Percentiles rank a stretch among this genome's conserved stretches.
Conservation (phyloP, 352 stramenopile genomes). For the Elongisporangium prolatum region DNA sequence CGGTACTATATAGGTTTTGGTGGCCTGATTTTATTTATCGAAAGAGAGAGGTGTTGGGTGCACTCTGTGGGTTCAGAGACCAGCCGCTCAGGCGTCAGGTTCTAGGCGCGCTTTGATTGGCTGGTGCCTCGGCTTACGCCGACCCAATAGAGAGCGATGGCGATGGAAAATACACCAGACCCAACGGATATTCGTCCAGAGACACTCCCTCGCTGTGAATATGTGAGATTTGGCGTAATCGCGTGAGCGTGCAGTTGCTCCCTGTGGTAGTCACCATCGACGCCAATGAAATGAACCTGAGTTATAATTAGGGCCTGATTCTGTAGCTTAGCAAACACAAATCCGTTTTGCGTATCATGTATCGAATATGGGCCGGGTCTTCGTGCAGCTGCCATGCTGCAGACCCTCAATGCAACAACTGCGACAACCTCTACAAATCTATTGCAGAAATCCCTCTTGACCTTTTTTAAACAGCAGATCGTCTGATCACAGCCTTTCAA, state of each 20-base stretch:
- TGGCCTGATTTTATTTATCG: not conserved
- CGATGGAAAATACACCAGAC: not conserved
- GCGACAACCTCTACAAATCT: constrained; percentile 2
- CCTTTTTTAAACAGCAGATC: not conserved
- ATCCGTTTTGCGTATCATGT: not conserved
- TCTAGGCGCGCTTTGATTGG: not conserved
- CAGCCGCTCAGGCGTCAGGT: not conserved
- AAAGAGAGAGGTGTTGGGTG: not conserved
- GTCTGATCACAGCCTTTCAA: not conserved
- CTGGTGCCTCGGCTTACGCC: not conserved
- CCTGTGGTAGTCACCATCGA: not conserved
- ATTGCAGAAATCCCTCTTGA: not conserved
- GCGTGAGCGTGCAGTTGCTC: not conserved
- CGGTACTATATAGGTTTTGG: not conserved
- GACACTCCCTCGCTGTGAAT: not conserved
- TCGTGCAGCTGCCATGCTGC: not conserved
- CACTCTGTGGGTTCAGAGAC: not conserved
- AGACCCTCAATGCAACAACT: not conserved
- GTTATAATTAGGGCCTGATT: not conserved
- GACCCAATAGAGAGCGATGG: not conserved
- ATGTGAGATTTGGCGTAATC: not conserved
- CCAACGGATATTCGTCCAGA: not conserved
- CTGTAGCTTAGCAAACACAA: not conserved
- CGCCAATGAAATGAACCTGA: not conserved
- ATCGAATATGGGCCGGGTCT: not conserved